Base-by-base conservation (phyloP, 257 asterid genomes). In the Nicotiana otophora region DNA sequence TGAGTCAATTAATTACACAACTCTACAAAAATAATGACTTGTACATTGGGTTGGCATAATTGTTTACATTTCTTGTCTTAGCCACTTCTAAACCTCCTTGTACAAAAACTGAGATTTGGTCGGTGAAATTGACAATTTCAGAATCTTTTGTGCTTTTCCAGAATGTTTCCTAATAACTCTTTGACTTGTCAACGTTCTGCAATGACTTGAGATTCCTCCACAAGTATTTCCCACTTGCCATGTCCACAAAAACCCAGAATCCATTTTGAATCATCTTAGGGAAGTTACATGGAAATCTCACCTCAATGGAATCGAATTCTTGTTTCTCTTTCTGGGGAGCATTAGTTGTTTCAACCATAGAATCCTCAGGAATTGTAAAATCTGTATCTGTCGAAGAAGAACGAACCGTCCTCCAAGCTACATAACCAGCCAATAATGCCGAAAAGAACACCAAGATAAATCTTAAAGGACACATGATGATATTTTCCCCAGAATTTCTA, bases 401-500 rank as follows among this genome's bases (percentile, higher is more conserved):
- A 28, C 63, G 30, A 46, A 66, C 86, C 15, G 89, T 63, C 16
- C 36, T 87, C 93, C 96, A 92, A 0, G 94, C 93, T 20, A 88
- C 54, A 79, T 89, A 90, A 15, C 77, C 96, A 1, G 93, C 94
- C 83, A 89, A 82, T 2, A 79, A 75, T 0, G 94, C 94, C 12
- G 94, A 91, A 70, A 91, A 84, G 60, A 92, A 88, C 79, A 89
- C 90, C 88, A 88, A 31, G 8, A 92, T 67, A 88, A 92, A 83
- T 62, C 96, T 86, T 66, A 90, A 28, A 54, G 96, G 94, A 78
- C 94, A 90, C 94, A 90, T 89, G 42, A 42, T 58, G 69, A 33
- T 54, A 14, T 78, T 14, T 39, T 31, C 12, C 39, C 64, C 34
- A 12, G 5, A 36, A 68, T 48, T 48, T 46, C 0, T 54, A 54